phyloP scores from a whole-genome alignment of 2,329 filamentous ascomycete species.

The Neocatenulostroma microsporum region DNA sequence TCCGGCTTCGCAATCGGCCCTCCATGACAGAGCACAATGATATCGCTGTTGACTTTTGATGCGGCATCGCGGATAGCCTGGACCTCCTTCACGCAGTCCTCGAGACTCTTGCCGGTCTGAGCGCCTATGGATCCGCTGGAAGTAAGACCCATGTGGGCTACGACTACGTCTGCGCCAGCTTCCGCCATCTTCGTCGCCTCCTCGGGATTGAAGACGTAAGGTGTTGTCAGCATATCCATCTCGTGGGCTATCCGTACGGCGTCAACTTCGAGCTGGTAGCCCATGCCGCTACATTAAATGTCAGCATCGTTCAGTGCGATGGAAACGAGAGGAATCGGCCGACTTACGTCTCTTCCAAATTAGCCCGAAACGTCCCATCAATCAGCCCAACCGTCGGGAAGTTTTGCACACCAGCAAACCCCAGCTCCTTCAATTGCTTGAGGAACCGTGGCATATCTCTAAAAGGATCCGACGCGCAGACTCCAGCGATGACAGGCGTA shows the following conservation, averaged over 20 bases:
- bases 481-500: slow-evolving; percentile 61
- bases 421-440: slow-evolving; percentile 51
- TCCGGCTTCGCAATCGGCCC: slow-evolving; percentile 58
- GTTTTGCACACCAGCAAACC: slow-evolving; percentile 64
- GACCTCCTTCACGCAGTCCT: slow-evolving; percentile 55
- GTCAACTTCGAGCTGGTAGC: slow-evolving; percentile 58
- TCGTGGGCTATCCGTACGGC: slow-evolving; percentile 54
- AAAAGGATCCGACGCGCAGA: slow-evolving; percentile 65
- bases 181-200: slow-evolving; percentile 55
- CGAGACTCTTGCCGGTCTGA: slow-evolving; percentile 51
- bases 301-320: slow-evolving; percentile 1
- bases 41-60: slow-evolving; percentile 45
- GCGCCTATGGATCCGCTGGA: slow-evolving; percentile 57
- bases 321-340: background rate
- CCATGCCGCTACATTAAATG: slow-evolving; percentile 46
- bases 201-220: slow-evolving; percentile 59
- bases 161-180: slow-evolving; percentile 59
- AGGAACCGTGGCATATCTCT: slow-evolving; percentile 55
- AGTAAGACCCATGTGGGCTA: slow-evolving; percentile 62
- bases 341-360: slow-evolving; percentile 58
- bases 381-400: slow-evolving; percentile 67
- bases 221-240: slow-evolving; percentile 58
- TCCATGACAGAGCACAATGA: slow-evolving; percentile 63
- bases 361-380: slow-evolving; percentile 58
- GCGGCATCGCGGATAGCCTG: slow-evolving; percentile 59